Conservation (phyloP, 495 filamentous ascomycete genomes). For the Baudoinia panamericana region DNA sequence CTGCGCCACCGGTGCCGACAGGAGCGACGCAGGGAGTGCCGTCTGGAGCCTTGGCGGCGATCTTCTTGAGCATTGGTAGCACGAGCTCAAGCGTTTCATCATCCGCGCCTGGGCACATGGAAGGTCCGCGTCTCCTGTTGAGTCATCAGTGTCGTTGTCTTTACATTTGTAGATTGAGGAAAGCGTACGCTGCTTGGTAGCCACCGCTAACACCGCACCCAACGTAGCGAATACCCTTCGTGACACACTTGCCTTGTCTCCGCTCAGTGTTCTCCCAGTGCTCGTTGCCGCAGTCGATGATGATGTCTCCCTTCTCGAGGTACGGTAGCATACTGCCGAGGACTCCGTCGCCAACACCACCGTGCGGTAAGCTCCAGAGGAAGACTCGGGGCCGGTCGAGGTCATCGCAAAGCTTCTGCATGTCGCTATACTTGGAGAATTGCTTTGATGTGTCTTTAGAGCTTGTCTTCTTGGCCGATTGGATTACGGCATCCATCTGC, state of each 20-base stretch:
- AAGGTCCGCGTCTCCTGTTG: constrained; percentile 43
- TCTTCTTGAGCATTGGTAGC: constrained; percentile 48
- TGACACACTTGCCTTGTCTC: constrained; percentile 43
- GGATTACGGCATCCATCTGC: constrained; percentile 35
- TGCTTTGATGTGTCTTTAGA: constrained; percentile 23
- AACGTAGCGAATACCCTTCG: constrained; percentile 48
- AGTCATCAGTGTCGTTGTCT: not conserved
- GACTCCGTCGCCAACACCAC: constrained; percentile 53
- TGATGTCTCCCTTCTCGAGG: constrained; percentile 50
- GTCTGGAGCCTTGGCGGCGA: constrained; percentile 46
- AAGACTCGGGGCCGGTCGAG: constrained; percentile 32
- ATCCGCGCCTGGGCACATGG: constrained; percentile 53
- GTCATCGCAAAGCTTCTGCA: constrained; percentile 16
- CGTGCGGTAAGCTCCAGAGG: constrained; percentile 57
- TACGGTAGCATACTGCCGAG: constrained; percentile 43
- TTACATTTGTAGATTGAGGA: not conserved
- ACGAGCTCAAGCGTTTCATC: constrained; percentile 43
- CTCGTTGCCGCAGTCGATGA: constrained; percentile 63
- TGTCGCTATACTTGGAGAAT: constrained; percentile 28
- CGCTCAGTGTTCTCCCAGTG: constrained; percentile 54
- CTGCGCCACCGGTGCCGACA: constrained; percentile 49
- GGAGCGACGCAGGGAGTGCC: constrained; percentile 49
- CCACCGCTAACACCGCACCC: constrained; percentile 58
- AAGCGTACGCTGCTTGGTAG: constrained; percentile 45
- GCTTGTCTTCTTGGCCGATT: constrained; percentile 29